Base-by-base conservation (phyloP, 108 stramenopile genomes). In the Fragilaria radians region DNA sequence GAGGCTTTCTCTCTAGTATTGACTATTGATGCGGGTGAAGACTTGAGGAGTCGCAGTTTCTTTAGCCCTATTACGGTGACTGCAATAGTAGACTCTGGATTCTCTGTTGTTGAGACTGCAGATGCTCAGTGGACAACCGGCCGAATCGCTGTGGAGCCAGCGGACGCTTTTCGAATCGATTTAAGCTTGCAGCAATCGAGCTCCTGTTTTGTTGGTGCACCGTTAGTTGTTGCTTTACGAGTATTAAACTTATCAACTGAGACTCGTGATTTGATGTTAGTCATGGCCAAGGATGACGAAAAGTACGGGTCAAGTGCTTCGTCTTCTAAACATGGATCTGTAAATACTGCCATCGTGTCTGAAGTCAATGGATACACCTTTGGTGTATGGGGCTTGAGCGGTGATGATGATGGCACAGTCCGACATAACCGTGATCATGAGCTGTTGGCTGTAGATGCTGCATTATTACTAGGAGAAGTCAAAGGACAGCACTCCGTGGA, bases 51-150 rank as follows among this genome's bases (percentile, higher is more conserved):
- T 63, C 72, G 84, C 24, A 59, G 55, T 18, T 88, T 87, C 54
- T 42, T 78, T 0, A 81, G 77, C 59, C 90, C 90, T 1, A 63
- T 92, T 36, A 76, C 83, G 7, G 85, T 92, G 11, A 88, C 85
- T 26, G 86, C 83, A 3, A 62, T 73, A 28, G 65, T 92, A 23
- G 33, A 19, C 34, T 26, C 19, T 45, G 56, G 23, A 48, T 71
- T 31, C 55, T 66, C 28, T 32, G 72, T 88, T 27, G 78, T 87
- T 48, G 75, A 80, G 9, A 68, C 82, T 1, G 74, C 82, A 5
- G 79, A 88, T 66, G 83, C 77, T 2, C 63, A 74, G 59, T 92
- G 86, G 86, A 79, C 85, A 2, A 86, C 83, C 17, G 81, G 70
- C 25, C 68, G 77, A 4, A 67, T 86, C 1, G 86, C 85, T 0